Evolutionary conservation across 2,329 filamentous ascomycete species (phyloP).

Genomic region (Westerdykella sp.): DNA sequence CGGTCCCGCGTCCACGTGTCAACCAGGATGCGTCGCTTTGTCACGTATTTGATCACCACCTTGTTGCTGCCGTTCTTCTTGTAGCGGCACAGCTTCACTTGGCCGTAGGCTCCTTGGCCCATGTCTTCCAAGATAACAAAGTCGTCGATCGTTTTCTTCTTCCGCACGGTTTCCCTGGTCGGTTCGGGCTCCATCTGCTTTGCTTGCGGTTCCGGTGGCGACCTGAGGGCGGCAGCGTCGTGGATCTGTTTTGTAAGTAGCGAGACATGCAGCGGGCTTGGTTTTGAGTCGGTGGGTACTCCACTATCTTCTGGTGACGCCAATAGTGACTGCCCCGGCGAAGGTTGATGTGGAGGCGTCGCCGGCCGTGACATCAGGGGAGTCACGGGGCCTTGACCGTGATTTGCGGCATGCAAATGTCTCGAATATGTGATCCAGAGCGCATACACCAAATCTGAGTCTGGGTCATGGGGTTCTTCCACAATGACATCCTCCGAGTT

Average conservation of each 20-base stretch:
- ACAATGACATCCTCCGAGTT: constrained; percentile 58
- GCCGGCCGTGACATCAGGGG: constrained; percentile 57
- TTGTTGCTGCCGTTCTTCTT: constrained; percentile 70
- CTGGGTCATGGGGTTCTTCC: constrained; percentile 50
- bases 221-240: constrained; percentile 36
- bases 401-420: constrained; percentile 72
- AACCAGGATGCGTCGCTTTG: constrained; percentile 90
- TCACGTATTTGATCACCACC: constrained; percentile 95
- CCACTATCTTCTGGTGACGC: constrained; percentile 34
- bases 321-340: constrained; percentile 60
- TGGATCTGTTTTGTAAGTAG: constrained; percentile 48
- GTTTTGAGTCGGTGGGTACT: constrained; percentile 25
- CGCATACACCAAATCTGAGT: constrained; percentile 75
- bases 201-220: constrained; percentile 35
- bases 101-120: constrained; percentile 95
- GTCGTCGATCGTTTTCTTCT: constrained; percentile 80
- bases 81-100: constrained; percentile 89
- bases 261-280: constrained; percentile 36
- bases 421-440: constrained; percentile 96
- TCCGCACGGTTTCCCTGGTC: constrained; percentile 16
- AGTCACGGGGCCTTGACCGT: constrained; percentile 56
- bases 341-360: constrained; percentile 72
- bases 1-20: constrained; percentile 98
- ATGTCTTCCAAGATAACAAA: constrained; percentile 95
- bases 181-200: constrained; percentile 8